Percentiles rank a stretch among this genome's conserved stretches.
phyloP scores from a whole-genome alignment of 2,329 filamentous ascomycete genomes.

The Ascochyta rabiei region DNA sequence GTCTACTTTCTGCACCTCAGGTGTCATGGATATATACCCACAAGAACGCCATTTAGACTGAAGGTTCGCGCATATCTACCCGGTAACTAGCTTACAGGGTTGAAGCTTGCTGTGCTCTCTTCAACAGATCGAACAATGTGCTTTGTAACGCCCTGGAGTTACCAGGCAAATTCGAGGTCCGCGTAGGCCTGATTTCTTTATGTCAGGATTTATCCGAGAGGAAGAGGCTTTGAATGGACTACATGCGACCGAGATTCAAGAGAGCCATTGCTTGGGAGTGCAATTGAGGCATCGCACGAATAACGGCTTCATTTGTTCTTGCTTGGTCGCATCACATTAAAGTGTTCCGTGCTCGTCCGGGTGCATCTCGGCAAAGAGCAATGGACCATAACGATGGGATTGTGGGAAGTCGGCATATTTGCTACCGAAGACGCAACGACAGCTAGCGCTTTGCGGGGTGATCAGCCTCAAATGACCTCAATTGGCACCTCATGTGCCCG shows the following conservation, averaged over 20 bases:
- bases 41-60: too few species aligned
- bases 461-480: slow-evolving; percentile 7
- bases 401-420: slow-evolving; percentile 6
- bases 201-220: too few species aligned
- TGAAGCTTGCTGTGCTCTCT: background rate
- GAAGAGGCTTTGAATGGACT: too few species aligned
- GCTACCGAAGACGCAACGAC: background rate
- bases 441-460: slow-evolving; percentile 10
- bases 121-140: background rate
- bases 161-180: background rate
- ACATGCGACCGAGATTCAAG: too few species aligned
- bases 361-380: background rate
- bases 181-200: background rate
- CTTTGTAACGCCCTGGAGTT: background rate
- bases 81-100: background rate
- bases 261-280: too few species aligned
- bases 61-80: background rate
- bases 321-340: too few species aligned
- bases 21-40: too few species aligned
- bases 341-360: background rate
- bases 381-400: background rate
- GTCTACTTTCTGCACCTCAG: too few species aligned
- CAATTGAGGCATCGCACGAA: too few species aligned
- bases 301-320: too few species aligned
- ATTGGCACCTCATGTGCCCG: background rate